A percentile compares a stretch with the other conserved stretches of the same genome.
These are phyloP conservation scores for Populus simonii DNA, from an alignment of 345 rosid species.

Conservation along the genomic window DNA sequence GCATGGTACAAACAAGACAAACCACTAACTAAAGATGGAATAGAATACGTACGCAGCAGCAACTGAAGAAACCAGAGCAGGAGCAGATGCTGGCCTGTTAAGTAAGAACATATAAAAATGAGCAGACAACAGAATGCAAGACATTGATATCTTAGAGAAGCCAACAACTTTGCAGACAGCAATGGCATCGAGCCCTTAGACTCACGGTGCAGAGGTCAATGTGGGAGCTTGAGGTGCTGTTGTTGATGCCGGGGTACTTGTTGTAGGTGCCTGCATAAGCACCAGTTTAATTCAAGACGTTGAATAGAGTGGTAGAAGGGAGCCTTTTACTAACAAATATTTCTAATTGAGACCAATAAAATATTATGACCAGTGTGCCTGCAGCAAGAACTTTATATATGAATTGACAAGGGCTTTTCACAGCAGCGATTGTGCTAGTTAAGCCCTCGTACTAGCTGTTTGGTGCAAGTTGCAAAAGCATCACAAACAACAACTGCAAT, in stretches of 20 bases:
- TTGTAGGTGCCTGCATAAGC: constrained; percentile 46
- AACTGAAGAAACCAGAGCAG: constrained; percentile 21
- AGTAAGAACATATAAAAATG: neutral
- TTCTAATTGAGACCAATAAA: neutral
- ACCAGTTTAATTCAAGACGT: neutral
- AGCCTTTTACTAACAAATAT: neutral
- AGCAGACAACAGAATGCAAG: neutral
- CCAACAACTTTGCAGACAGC: neutral
- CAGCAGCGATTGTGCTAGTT: neutral
- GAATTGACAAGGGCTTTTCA: neutral
- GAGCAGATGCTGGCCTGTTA: constrained; percentile 38
- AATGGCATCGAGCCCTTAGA: neutral
- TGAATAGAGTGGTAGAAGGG: neutral
- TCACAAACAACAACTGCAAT: neutral
- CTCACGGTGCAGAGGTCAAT: constrained; percentile 45
- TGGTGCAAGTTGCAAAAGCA: neutral
- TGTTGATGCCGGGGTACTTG: constrained; percentile 34
- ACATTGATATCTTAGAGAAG: neutral
- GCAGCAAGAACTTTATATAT: neutral
- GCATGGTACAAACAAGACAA: neutral
- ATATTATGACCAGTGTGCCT: neutral
- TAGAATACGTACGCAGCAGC: constrained; percentile 23
- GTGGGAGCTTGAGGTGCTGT: constrained; percentile 44
- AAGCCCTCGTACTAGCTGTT: neutral
- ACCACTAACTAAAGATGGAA: neutral